phyloP scores from a whole-genome alignment of 768 basidiomycete species.

The Mycena leptocephala region DNA sequence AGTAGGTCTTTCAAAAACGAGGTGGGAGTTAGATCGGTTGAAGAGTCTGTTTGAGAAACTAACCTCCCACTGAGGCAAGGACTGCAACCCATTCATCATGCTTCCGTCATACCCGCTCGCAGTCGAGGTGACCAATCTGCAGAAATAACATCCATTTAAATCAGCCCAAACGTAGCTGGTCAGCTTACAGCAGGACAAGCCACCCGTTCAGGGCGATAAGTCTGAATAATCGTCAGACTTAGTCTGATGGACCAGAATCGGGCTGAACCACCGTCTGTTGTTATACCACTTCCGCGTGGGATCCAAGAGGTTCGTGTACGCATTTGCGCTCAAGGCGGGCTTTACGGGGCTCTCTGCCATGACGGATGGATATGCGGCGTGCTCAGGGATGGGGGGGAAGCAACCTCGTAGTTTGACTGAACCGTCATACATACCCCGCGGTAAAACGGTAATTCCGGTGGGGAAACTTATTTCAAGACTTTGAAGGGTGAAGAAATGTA shows the following conservation, averaged over 20 bases:
- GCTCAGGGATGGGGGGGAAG: background rate
- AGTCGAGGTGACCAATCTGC: slow-evolving; percentile 80
- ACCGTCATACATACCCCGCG: background rate
- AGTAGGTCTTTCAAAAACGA: slow-evolving; percentile 53
- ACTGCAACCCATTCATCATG: slow-evolving; percentile 88
- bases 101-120: slow-evolving; percentile 85
- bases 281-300: slow-evolving; percentile 83
- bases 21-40: background rate
- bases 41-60: background rate
- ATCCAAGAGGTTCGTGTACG: slow-evolving; percentile 72
- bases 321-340: slow-evolving; percentile 46
- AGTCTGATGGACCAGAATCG: too few species aligned
- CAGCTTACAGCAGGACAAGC: slow-evolving; percentile 74
- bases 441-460: background rate
- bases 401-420: background rate
- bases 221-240: slow-evolving; percentile 37
- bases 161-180: background rate
- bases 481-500: background rate
- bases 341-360: slow-evolving; percentile 71
- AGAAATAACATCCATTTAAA: background rate
- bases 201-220: slow-evolving; percentile 77
- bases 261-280: slow-evolving; percentile 71
- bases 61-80: slow-evolving; percentile 72
- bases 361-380: slow-evolving; percentile 33
- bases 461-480: background rate